Conservation (phyloP, 1,139 yeast species). For the Zygosaccharomyces sapae region DNA sequence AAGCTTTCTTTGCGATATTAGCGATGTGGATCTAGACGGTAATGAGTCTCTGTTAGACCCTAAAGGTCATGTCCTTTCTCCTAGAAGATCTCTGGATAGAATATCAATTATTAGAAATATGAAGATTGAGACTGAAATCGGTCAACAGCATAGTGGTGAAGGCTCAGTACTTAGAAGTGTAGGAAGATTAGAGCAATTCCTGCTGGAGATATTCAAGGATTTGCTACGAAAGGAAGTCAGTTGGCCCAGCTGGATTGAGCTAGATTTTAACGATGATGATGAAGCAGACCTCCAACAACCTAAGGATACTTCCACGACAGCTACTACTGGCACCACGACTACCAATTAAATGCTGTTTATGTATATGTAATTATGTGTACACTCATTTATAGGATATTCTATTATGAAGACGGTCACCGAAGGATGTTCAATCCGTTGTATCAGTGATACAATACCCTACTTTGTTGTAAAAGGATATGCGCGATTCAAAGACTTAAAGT, state of each 20-base stretch:
- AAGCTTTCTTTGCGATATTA: conserved; percentile 46
- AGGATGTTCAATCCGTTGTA: background rate
- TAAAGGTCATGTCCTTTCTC: conserved; percentile 35
- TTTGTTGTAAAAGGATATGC: conserved; percentile 1
- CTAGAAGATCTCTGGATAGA: conserved; percentile 44
- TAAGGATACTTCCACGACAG: background rate
- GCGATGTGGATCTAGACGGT: conserved; percentile 36
- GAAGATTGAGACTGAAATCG: conserved; percentile 88
- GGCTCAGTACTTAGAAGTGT: conserved; percentile 64
- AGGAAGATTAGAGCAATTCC: conserved; percentile 84
- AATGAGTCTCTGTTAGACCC: conserved; percentile 40
- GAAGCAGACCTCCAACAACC: conserved; percentile 24
- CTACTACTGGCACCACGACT: background rate
- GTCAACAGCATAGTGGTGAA: conserved; percentile 46
- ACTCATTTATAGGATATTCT: background rate
- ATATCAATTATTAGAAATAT: conserved; percentile 75
- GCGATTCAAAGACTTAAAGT: conserved; percentile 5
- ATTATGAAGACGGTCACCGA: background rate
- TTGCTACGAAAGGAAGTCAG: conserved; percentile 80
- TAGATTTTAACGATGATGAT: conserved; percentile 49
- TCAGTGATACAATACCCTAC: background rate
- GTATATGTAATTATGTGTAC: no score
- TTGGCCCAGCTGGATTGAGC: conserved; percentile 96
- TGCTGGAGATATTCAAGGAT: conserved; percentile 69
- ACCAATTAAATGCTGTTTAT: background rate